Base-by-base conservation (phyloP, 345 rosid genomes). In the Pistacia vera region DNA sequence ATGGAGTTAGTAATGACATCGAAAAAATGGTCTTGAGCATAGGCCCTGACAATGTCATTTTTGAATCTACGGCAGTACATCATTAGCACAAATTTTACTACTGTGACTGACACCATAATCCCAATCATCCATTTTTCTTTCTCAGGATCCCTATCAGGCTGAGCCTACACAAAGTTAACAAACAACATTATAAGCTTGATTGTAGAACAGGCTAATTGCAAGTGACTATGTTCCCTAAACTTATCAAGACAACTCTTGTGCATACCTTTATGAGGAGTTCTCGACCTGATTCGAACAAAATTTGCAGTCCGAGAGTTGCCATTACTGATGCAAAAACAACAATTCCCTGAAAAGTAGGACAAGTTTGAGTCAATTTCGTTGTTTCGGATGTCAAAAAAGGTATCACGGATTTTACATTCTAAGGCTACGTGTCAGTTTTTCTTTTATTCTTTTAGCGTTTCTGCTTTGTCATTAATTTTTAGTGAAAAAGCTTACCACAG, bases 61-160 rank as follows among this genome's bases (percentile, higher is more conserved):
- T 75, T 16, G 83, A 89, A 87, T 72, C 83, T 65, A 3, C 86
- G 83, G 11, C 88, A 87, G 20, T 87, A 84, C 5, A 85, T 14
- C 65, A 41, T 74, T 0, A 89, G 86, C 54, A 63, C 74, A 28
- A 86, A 30, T 81, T 89, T 89, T 14, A 87, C 79, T 8, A 78
- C 6, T 8, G 92, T 87, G 14, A 81, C 90, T 0, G 87, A 85
- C 5, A 82, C 73, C 90, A 89, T 87, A 4, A 89, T 89, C 61
- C 90, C 92, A 22, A 84, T 81, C 90, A 87, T 87, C 92, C 92
- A 87, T 57, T 58, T 82, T 73, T 80, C 86, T 68, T 89, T 89
- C 18, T 76, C 72, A 20, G 84, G 81, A 74, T 89, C 85, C 36
- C 78, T 82, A 0, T 87, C 90, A 8, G 88, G 92, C 66, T 85